Evolutionary conservation across 148 eudicot species (phyloP).

Genomic region (Beta vulgaris): DNA sequence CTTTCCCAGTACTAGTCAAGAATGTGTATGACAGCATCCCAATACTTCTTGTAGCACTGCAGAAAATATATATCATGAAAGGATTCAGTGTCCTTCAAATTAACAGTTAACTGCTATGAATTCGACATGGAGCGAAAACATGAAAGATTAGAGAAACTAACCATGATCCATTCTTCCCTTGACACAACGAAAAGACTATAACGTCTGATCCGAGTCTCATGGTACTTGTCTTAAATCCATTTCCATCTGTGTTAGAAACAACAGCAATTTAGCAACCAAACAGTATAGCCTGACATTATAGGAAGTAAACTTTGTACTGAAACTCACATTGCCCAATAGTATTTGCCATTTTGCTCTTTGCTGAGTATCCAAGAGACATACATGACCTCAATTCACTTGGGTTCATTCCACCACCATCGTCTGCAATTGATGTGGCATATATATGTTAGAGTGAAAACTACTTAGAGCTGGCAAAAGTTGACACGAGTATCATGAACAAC

Average conservation of each 20-base stretch:
- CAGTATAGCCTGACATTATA: background rate
- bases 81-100: background rate
- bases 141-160: slow-evolving; percentile 23
- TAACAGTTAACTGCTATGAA: no score
- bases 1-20: slow-evolving; percentile 58
- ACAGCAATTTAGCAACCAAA: background rate
- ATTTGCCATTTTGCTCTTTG: slow-evolving; percentile 54
- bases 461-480: no score
- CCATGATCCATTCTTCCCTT: slow-evolving; percentile 47
- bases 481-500: no score
- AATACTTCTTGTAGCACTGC: slow-evolving; percentile 57
- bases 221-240: slow-evolving; percentile 90
- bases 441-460: no score
- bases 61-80: background rate
- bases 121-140: no score
- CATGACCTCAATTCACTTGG: slow-evolving; percentile 68
- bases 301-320: background rate
- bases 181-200: slow-evolving; percentile 66
- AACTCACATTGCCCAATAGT: slow-evolving; percentile 80
- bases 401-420: slow-evolving; percentile 84
- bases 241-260: slow-evolving; percentile 53
- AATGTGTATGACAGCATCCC: slow-evolving; percentile 78
- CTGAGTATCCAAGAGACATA: slow-evolving; percentile 84
- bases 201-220: slow-evolving; percentile 97
- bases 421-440: slow-evolving; percentile 29